Base-by-base conservation (phyloP, 805 yeast species). In the Clavispora carvajalis region DNA sequence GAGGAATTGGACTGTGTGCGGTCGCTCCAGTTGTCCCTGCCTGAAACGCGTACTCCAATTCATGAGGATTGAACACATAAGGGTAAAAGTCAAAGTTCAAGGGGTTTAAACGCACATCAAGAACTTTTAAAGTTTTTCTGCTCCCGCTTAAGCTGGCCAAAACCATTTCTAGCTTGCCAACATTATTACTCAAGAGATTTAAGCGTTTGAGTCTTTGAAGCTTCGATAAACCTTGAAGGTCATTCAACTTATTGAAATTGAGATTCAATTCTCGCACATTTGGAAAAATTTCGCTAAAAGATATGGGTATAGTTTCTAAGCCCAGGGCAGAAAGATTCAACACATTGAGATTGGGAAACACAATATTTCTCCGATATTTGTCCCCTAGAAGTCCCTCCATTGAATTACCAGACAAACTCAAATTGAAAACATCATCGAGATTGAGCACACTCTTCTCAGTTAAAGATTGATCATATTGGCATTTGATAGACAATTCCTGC, bases 81-180 rank as follows among this genome's bases (percentile, higher is more conserved):
- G 82, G 79, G 51, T 77, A 76, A 36, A 72, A 60, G 9, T 65
- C 70, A 33, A 61, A 56, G 31, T 70, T 75, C 21, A 74, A 44
- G 12, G 77, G 73, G 46, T 77, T 77, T 40, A 76, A 67, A 26
- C 81, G 59, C 36, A 75, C 41, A 51, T 77, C 82, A 13, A 77
- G 49, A 7, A 64, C 56, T 40, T 53, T 58, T 45, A 77, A 49
- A 3, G 59, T 50, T 3, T 44, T 38, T 33, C 78, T 52, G 0
- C 62, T 48, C 0, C 58, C 59, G 4, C 59, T 48, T 22, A 65
- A 45, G 2, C 66, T 57, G 4, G 53, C 48, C 8, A 76, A 46
- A 1, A 72, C 45, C 10, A 49, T 51, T 26, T 60, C 66, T 5
- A 69, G 53, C 22, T 57, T 60, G 6, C 49, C 38, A n/a, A 77